These are phyloP conservation scores for Russula virescens DNA, from an alignment of 768 basidiomycete genomes.

Conservation along the genomic window DNA sequence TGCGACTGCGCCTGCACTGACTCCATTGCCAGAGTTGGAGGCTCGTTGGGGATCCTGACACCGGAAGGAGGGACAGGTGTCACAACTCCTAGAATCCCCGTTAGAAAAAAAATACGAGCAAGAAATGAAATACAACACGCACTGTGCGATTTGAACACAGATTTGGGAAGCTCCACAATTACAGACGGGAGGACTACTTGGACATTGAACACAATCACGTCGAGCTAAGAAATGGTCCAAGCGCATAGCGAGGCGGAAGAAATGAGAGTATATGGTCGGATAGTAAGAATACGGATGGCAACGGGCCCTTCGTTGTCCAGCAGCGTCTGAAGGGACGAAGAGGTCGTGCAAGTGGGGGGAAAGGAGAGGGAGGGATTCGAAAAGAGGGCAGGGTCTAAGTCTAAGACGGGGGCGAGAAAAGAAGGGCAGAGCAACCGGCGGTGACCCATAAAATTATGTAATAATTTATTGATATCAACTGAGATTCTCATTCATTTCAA, in stretches of 20 bases:
- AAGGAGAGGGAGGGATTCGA: neutral
- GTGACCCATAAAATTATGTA: neutral
- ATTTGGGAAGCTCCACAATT: slow-evolving; percentile 48
- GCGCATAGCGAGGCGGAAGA: slow-evolving; percentile 20
- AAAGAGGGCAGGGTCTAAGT: neutral
- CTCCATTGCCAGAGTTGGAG: slow-evolving; percentile 30
- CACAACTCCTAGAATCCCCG: slow-evolving; percentile 47
- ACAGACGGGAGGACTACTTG: slow-evolving; percentile 41
- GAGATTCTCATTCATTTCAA: no score
- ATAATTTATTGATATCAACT: neutral
- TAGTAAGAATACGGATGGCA: neutral
- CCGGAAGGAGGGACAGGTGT: slow-evolving; percentile 44
- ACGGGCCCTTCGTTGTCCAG: neutral
- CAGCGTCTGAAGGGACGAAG: neutral
- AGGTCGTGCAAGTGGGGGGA: neutral
- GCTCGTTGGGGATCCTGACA: slow-evolving; percentile 39
- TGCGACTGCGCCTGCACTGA: slow-evolving; percentile 66
- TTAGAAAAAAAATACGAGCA: neutral
- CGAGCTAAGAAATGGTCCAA: slow-evolving; percentile 23
- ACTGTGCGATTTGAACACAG: slow-evolving; percentile 61
- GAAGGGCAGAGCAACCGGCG: neutral
- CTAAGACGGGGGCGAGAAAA: no score
- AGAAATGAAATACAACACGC: slow-evolving; percentile 25
- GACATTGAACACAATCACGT: slow-evolving; percentile 44
- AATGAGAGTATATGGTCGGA: slow-evolving; percentile 21